These are phyloP conservation scores for Graphilbum sp. DNA, from an alignment of 2,329 filamentous ascomycete species.

Conservation along the genomic window DNA sequence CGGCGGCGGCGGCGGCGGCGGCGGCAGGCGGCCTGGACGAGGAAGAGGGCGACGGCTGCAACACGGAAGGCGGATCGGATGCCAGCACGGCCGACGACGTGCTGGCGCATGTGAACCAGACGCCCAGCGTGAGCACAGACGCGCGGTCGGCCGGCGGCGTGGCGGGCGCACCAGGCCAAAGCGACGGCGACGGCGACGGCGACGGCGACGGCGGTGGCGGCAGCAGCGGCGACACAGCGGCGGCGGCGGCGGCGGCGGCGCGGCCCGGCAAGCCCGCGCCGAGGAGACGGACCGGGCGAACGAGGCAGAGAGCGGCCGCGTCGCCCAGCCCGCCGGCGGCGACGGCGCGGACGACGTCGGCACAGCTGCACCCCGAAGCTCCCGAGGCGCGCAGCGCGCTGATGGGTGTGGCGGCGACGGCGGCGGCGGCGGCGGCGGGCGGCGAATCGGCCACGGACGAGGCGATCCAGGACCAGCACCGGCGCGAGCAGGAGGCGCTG, in stretches of 20 bases:
- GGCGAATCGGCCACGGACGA: conserved; percentile 51
- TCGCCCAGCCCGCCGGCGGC: neutral
- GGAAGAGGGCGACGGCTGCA: conserved; percentile 18
- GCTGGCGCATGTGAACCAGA: conserved; percentile 35
- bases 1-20: conserved; percentile 16
- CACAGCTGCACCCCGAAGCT: conserved; percentile 1
- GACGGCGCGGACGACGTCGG: conserved; percentile 7
- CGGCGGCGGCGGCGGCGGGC: conserved; percentile 18
- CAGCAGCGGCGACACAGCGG: neutral
- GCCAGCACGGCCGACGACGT: conserved; percentile 33
- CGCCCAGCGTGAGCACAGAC: conserved; percentile 25
- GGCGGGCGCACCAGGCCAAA: conserved; percentile 20
- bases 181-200: conserved; percentile 21
- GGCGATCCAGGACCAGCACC: conserved; percentile 58
- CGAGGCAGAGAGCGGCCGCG: conserved; percentile 19
- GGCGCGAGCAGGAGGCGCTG: conserved; percentile 66
- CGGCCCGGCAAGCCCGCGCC: neutral
- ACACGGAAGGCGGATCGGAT: conserved; percentile 23
- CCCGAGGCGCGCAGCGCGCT: conserved; percentile 5
- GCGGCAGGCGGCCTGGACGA: conserved; percentile 17
- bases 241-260: neutral
- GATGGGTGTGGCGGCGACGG: conserved; percentile 14
- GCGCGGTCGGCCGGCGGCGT: neutral
- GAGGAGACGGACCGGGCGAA: too few species aligned
- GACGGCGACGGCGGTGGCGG: neutral